Evolutionary conservation across 176 grass and related monocot species (phyloP), one percentile per base, ranked within the genome.

Genomic region (Thinopyrum elongatum): DNA sequence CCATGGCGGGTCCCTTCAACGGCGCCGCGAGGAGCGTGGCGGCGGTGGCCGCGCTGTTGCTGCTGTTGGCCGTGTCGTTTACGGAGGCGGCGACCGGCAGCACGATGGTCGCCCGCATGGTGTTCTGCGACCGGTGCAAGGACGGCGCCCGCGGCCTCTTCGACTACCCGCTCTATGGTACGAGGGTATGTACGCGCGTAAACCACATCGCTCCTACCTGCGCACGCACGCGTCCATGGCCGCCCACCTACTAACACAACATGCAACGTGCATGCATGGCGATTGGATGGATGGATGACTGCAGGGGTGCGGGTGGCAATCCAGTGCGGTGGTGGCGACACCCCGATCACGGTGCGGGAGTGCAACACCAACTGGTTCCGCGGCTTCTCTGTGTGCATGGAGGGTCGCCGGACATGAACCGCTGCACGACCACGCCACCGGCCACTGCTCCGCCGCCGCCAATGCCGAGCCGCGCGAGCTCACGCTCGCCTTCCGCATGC

Each of bases 101-200:
- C 78, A 95, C 95, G 79, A 67, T 98, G 87, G 87, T 98, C 11
- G n/a, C n/a, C n/a, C n/a, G n/a, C n/a, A n/a, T n/a, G n/a, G n/a
- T n/a, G n/a, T n/a, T n/a, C n/a, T n/a, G 95, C 74, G 95, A 97
- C 79, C 92, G 90, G 81, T 98, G 95, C 89, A 95, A 90, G 84
- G 95, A 98, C 53, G 95, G 95, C 12, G 10, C 85, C 29, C 75
- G 87, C 29, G 85, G 90, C 34, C 87, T 93, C 59, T 91, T 97
- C 62, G 92, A 97, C 89, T 95, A 94, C 86, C 88, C 90, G 68
- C 92, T 97, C 72, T 84, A 86, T 47, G 95, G 94, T 93, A 31
- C 30, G n/a, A n/a, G n/a, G n/a, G n/a, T n/a, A n/a, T n/a, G 28
- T 21, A 51, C 8, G 3, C 19, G 0, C 38, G 15, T 35, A 17